Evolutionary conservation across 2,329 filamentous ascomycete genomes (phyloP).

Genomic region (Cladosporium sp.): DNA sequence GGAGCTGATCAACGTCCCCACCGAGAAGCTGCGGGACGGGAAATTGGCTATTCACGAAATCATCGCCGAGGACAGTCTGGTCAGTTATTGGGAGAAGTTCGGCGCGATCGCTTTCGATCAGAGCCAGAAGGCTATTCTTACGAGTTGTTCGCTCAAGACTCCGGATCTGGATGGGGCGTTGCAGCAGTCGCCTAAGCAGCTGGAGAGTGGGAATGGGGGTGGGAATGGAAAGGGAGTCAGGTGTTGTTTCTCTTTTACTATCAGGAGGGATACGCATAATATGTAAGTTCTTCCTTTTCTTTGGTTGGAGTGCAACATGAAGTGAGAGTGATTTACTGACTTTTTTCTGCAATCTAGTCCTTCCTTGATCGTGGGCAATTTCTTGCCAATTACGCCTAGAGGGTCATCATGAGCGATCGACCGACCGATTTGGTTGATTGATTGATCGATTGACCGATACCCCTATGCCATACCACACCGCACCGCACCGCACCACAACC

Average conservation of each 20-base stretch:
- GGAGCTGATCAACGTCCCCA: constrained; percentile 86
- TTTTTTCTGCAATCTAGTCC: constrained; percentile 53
- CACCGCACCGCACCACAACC: too few relatives aligned
- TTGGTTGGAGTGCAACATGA: too few relatives aligned
- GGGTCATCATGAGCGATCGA: constrained; percentile 30
- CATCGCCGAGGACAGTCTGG: constrained; percentile 86
- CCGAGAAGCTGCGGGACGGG: constrained; percentile 85
- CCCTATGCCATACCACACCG: too few relatives aligned
- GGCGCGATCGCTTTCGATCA: constrained; percentile 95
- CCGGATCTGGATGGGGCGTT: constrained; percentile 52
- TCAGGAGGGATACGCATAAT: constrained; percentile 89
- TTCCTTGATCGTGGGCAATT: constrained; percentile 93
- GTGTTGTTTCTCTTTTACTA: constrained; percentile 97
- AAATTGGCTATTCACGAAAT: constrained; percentile 95
- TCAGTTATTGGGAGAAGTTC: constrained; percentile 99
- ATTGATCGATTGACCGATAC: too few relatives aligned
- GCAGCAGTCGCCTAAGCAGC: too few relatives aligned
- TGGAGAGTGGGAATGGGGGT: neutral
- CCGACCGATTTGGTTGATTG: too few relatives aligned
- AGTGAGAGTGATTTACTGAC: constrained; percentile 30
- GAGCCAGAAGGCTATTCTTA: constrained; percentile 89
- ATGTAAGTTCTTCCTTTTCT: constrained; percentile 60
- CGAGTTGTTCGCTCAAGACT: constrained; percentile 84
- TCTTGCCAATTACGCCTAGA: constrained; percentile 69
- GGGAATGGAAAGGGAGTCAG: constrained; percentile 36